Evolutionary conservation across 768 basidiomycete species (phyloP), one percentile per base, ranked within the genome.

Genomic region (Sporobolomyces pararoseus): DNA sequence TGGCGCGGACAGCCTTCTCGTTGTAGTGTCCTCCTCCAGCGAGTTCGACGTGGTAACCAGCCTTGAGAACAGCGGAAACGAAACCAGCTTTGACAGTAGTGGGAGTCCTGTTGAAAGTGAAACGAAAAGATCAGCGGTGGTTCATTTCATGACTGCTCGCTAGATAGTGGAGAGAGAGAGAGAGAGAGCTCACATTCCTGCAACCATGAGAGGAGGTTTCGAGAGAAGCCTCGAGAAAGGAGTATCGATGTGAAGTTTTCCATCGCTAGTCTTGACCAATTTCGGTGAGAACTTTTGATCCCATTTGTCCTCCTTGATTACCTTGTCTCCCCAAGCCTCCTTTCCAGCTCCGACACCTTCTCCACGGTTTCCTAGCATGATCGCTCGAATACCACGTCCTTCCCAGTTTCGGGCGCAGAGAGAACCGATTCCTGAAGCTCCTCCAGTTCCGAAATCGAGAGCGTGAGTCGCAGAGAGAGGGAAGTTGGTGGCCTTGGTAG

Each of bases 11-110:
- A 16, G 93, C 91, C 47, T 85, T 84, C 35, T 90, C 83, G 77
- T 91, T 94, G 83, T 97, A 99, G 81, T 99, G 96, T 19, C 93
- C 96, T 61, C 96, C 96, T 70, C 96, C 96, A 62, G 96, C 96
- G 71, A 99, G 85, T 80, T 99, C 96, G 76, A 97, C 84, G 79
- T 99, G 96, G 79, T 88, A 98, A 1, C 95, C 95, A 32, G 96
- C 94, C 71, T 88, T 85, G 75, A 96, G 86, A 53, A 95, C 85
- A 12, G 96, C 94, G 68, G 88, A 87, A 76, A 97, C 94, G 79
- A 98, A 95, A 23, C 93, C 93, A 37, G 88, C 88, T 79, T 94
- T 88, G 73, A 99, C 96, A 37, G 96, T 99, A 2, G 89, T 89
- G 0, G 96, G 96, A 0, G 96, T 99, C 65, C 64, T 61, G 51